These are phyloP conservation scores for Penicillium desertorum DNA, from an alignment of 495 filamentous ascomycete genomes.

Conservation along the genomic window DNA sequence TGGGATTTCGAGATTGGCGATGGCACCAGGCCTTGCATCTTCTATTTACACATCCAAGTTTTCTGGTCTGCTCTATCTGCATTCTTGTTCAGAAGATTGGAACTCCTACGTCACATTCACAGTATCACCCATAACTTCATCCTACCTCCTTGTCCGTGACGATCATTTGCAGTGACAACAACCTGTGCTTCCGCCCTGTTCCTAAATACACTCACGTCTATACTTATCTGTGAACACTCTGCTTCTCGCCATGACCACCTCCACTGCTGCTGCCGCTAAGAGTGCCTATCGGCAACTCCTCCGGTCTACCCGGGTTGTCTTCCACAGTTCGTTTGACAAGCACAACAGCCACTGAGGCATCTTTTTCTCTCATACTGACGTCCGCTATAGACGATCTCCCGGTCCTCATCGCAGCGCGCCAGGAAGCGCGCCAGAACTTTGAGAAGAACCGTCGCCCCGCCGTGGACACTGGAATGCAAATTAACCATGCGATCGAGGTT, in stretches of 20 bases:
- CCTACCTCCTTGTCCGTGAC: neutral
- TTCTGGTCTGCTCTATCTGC: neutral
- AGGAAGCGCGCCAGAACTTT: constrained; percentile 70
- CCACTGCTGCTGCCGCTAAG: constrained; percentile 56
- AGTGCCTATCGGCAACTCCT: constrained; percentile 80
- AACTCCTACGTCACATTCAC: neutral
- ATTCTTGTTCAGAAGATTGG: neutral
- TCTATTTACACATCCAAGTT: constrained; percentile 3
- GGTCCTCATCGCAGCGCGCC: constrained; percentile 66
- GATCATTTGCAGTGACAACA: neutral
- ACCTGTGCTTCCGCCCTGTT: neutral
- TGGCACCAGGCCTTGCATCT: constrained; percentile 7
- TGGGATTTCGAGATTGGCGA: constrained; percentile 20
- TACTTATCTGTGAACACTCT: neutral
- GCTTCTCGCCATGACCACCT: constrained; percentile 21
- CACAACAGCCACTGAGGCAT: neutral
- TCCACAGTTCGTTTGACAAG: constrained; percentile 60
- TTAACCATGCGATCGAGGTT: constrained; percentile 80
- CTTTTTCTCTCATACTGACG: constrained; percentile 1
- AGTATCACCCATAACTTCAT: neutral
- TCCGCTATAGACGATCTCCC: constrained; percentile 59
- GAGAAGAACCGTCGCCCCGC: constrained; percentile 58
- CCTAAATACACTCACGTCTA: constrained; percentile 1
- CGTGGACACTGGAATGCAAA: constrained; percentile 51
- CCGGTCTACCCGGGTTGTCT: constrained; percentile 79